Evolutionary conservation across 1,139 yeast genomes (phyloP).

Genomic region (Scheffersomyces lignicola): DNA sequence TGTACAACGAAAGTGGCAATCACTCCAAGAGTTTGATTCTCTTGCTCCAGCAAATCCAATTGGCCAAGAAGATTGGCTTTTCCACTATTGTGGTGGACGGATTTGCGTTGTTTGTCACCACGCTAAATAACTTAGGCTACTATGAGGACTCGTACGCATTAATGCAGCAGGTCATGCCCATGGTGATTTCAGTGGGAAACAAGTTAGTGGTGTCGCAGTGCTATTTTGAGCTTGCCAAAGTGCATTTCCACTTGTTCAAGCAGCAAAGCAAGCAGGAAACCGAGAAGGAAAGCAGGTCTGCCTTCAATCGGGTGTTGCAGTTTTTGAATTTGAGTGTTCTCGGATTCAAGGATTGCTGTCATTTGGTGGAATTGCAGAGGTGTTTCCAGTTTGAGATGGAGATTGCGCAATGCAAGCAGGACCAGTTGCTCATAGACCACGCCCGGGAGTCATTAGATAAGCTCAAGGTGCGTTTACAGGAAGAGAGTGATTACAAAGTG

Average conservation of each 20-base stretch:
- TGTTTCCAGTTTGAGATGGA: conserved; percentile 36
- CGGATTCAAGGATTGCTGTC: conserved; percentile 38
- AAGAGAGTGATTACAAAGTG: conserved; percentile 1
- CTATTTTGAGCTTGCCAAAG: conserved; percentile 36
- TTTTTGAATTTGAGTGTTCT: conserved; percentile 42
- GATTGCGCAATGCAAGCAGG: conserved; percentile 27
- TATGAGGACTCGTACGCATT: conserved; percentile 37
- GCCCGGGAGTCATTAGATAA: conserved; percentile 31
- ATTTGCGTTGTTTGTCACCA: conserved; percentile 34
- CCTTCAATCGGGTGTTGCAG: conserved; percentile 29
- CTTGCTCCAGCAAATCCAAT: conserved; percentile 43
- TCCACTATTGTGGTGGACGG: conserved; percentile 41
- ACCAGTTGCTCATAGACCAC: conserved; percentile 33
- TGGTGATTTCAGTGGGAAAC: conserved; percentile 34
- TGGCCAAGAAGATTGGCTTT: conserved; percentile 43
- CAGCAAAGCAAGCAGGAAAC: conserved; percentile 13
- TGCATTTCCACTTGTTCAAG: conserved; percentile 22
- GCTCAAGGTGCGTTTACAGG: conserved; percentile 22
- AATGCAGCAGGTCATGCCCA: conserved; percentile 39
- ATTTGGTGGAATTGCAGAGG: conserved; percentile 27
- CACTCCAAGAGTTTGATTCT: conserved; percentile 44
- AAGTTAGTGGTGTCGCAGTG: conserved; percentile 35
- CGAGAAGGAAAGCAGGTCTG: conserved; percentile 9
- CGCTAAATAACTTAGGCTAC: conserved; percentile 35
- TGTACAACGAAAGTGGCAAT: conserved; percentile 36